Percentiles rank a stretch among this genome's conserved stretches.
Conservation (phyloP, 2,329 filamentous ascomycete genomes). For the Xylaria sp. region DNA sequence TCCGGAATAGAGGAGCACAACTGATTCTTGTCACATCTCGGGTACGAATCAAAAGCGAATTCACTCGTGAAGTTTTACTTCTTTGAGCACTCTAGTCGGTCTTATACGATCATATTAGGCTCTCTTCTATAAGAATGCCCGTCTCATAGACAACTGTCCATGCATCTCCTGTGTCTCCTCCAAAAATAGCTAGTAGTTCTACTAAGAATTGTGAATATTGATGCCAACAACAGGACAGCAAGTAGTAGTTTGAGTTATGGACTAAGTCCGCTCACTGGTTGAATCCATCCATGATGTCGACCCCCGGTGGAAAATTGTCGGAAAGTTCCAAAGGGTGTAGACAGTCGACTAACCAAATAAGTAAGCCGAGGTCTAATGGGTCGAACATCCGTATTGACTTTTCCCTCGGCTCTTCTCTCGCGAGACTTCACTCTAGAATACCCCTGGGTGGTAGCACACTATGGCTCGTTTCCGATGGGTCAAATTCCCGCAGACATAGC, state of each 20-base stretch:
- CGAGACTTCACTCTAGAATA: conserved; percentile 5
- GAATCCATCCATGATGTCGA: neutral
- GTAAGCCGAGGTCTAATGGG: neutral
- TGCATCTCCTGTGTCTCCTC: conserved; percentile 41
- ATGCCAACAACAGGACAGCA: conserved; percentile 18
- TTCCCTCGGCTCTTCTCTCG: neutral
- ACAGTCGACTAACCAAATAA: neutral
- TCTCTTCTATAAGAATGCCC: neutral
- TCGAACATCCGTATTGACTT: neutral
- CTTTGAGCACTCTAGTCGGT: conserved; percentile 7
- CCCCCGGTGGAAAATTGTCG: neutral
- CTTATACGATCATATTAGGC: conserved; percentile 12
- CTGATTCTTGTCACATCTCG: conserved; percentile 25
- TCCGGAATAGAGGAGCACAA: conserved; percentile 16
- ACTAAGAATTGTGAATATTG: conserved; percentile 2
- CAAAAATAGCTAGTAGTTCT: conserved; percentile 29
- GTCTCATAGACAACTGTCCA: conserved; percentile 42
- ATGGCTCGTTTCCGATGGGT: conserved; percentile 4
- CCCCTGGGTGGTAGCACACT: conserved; percentile 6
- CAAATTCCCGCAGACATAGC: neutral
- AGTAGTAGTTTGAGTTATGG: conserved; percentile 10
- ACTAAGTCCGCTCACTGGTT: conserved; percentile 19
- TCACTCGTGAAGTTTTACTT: conserved; percentile 2
- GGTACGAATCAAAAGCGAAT: conserved; percentile 12
- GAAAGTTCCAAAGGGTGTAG: conserved; percentile 1